A percentile compares a stretch with the other conserved stretches of the same genome.
Evolutionary conservation across 2,329 filamentous ascomycete species (phyloP).

Genomic region (Trichothecium roseum): DNA sequence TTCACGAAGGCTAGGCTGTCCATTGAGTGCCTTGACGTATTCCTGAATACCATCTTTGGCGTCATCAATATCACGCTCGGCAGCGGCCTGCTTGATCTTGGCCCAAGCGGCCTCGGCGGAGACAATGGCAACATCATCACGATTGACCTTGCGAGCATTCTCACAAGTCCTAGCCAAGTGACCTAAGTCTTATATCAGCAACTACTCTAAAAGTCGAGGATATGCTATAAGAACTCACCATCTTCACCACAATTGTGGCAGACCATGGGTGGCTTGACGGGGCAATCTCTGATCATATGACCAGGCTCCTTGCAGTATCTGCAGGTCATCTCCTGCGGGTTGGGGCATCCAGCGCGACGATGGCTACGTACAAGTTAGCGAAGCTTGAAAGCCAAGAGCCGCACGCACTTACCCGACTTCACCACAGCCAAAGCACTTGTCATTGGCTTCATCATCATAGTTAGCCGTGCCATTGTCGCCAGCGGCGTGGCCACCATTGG

Average conservation of each 20-base stretch:
- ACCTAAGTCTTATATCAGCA: conserved; percentile 24
- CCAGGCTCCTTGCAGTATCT: conserved; percentile 38
- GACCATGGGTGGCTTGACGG: conserved; percentile 40
- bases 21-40: conserved; percentile 49
- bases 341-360: conserved; percentile 24
- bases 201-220: not conserved
- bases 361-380: conserved; percentile 13
- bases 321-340: conserved; percentile 22
- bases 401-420: conserved; percentile 19
- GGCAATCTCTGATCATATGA: conserved; percentile 52
- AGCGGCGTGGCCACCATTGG: not conserved
- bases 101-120: conserved; percentile 47
- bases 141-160: conserved; percentile 48
- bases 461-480: conserved; percentile 1
- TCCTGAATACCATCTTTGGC: conserved; percentile 48
- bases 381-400: not conserved
- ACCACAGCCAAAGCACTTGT: conserved; percentile 26
- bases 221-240: conserved; percentile 26
- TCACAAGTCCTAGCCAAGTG: conserved; percentile 47
- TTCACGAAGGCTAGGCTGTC: conserved; percentile 45
- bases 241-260: conserved; percentile 54
- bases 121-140: conserved; percentile 36
- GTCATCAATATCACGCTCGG: conserved; percentile 49
- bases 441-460: conserved; percentile 10
- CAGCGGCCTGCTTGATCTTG: conserved; percentile 39